Base-by-base conservation (phyloP, 495 filamentous ascomycete species). In the Podospora appendiculata region DNA sequence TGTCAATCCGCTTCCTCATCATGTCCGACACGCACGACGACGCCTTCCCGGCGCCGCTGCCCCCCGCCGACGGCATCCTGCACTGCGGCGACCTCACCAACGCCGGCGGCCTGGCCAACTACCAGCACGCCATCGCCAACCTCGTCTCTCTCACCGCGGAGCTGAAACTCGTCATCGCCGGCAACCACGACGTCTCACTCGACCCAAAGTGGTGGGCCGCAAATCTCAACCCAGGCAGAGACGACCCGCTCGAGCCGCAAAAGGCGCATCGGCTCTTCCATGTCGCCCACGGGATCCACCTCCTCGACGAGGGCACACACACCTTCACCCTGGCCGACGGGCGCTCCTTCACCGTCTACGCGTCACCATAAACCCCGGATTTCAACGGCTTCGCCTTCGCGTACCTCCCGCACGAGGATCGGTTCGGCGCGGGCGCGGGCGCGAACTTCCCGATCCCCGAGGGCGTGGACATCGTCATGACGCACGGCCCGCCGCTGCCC, bases 121-220 rank as follows among this genome's bases (percentile, higher is more conserved):
- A 82, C 55, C 59, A 72, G 16, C 47, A 53, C n/a, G 69, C 71
- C 11, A 53, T 88, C 16, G 53, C 70, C 6, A 73, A 84, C 64
- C 67, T 90, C 14, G 59, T 59, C 16, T 55, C 47, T 1, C 73
- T 82, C 43, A 58, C 76, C 10, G 84, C 85, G 0, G 77, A 81
- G 38, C 65, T 88, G 5, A 89, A 88, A 51, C 65, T 90, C 32
- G 82, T 88, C 36, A 87, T 90, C 50, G 79, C 86, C 0, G 86
- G 86, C 0, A 88, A 88, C 61, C 85, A 88, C 67, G 86, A 90
- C 59, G 74, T 86, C 49, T 79, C 76, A 1, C 75, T 88, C 3
- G 85, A 90, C 36, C 25, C 25, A 5, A 25, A 25, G 25, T 25
- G 25, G 25, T 25, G 25, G 25, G 25, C 25, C 25, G 25, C 25